Base-by-base conservation (phyloP, 2,329 filamentous ascomycete genomes). In the Thielaviopsis cerberus region DNA sequence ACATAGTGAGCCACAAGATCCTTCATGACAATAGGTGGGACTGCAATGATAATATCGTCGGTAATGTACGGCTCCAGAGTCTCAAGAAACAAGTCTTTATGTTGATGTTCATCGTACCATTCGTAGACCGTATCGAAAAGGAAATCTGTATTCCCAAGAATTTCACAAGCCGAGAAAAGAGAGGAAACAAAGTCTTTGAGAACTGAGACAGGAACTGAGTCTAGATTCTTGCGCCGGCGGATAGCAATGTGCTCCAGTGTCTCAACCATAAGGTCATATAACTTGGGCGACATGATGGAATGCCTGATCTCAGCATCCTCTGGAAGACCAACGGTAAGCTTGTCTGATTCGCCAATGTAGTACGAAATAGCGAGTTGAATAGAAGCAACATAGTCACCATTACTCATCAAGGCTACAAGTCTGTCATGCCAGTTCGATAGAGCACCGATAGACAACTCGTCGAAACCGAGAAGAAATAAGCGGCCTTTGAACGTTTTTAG, bases 391-490 rank as follows among this genome's bases (percentile, higher is more conserved):
- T 94, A 95, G 69, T 97, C 89, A n/a, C 92, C 92, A 59, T 89
- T 81, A 68, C 97, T 90, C 87, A 98, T 96, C 64, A 97, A 76
- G 0, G 91, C 90, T 63, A 96, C 82, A 20, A 98, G 74, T 48
- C 92, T 79, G 69, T 98, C 92, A 1, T 92, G 91, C 92, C 92
- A 98, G 64, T 98, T 98, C 0, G 92, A 97, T 34, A 98, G 72
- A 4, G 86, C 86, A 1, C 92, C 92, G 53, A 97, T 87, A 0
- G 88, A 88, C 48, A 96, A 75, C 66, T 97, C 91, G 66, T 91
- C 92, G 71, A 91, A 90, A n/a, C 92, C 90, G 8, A 98, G 76
- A 3, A 97, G 73, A 66, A 98, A 98, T 37, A 96, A 75, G 27
- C 91, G 81, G 4, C 92, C 90, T 69, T 97, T 98, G 72, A 97